Evolutionary conservation across 2,329 filamentous ascomycete genomes (phyloP).

Genomic region (Cryphonectria radicalis): DNA sequence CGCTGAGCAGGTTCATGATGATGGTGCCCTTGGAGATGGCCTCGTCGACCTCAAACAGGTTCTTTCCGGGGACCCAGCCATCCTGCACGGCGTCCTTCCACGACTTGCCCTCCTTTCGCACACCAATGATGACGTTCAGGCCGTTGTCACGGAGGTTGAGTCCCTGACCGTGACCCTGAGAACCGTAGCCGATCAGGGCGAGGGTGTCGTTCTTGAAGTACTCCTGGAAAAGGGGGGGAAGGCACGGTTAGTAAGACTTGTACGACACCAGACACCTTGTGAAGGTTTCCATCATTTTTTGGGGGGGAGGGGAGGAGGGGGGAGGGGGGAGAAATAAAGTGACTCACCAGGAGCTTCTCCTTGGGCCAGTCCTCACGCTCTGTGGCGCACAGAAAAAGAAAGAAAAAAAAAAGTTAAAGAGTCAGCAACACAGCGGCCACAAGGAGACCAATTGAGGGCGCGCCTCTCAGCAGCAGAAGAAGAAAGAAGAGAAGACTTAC

Average conservation of each 20-base stretch:
- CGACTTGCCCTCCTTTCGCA: slow-evolving; percentile 96
- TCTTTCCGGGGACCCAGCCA: slow-evolving; percentile 97
- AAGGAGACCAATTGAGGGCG: slow-evolving; percentile 18
- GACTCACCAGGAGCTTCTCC: slow-evolving; percentile 92
- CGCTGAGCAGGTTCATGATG: slow-evolving; percentile 98
- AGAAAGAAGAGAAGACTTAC: slow-evolving; percentile 52
- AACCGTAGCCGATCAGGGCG: slow-evolving; percentile 97
- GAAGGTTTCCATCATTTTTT: slow-evolving; percentile 29
- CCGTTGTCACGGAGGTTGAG: slow-evolving; percentile 99
- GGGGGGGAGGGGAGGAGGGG: neutral
- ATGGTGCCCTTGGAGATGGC: slow-evolving; percentile 92
- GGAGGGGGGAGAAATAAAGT: slow-evolving; percentile 29
- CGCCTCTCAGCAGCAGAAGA: neutral
- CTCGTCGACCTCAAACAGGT: slow-evolving; percentile 97
- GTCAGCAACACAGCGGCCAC: slow-evolving; percentile 20
- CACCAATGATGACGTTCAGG: slow-evolving; percentile 97
- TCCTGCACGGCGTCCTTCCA: slow-evolving; percentile 98
- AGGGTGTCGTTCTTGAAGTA: slow-evolving; percentile 99
- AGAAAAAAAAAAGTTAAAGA: slow-evolving; percentile 9
- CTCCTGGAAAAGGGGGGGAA: slow-evolving; percentile 61
- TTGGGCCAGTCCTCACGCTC: slow-evolving; percentile 98
- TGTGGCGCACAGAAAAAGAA: slow-evolving; percentile 43
- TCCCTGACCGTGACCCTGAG: slow-evolving; percentile 97
- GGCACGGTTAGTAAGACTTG: slow-evolving; percentile 18
- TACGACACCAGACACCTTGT: slow-evolving; percentile 13